Base-by-base conservation (phyloP, 2,329 filamentous ascomycete genomes). In the Diplodia seriata region DNA sequence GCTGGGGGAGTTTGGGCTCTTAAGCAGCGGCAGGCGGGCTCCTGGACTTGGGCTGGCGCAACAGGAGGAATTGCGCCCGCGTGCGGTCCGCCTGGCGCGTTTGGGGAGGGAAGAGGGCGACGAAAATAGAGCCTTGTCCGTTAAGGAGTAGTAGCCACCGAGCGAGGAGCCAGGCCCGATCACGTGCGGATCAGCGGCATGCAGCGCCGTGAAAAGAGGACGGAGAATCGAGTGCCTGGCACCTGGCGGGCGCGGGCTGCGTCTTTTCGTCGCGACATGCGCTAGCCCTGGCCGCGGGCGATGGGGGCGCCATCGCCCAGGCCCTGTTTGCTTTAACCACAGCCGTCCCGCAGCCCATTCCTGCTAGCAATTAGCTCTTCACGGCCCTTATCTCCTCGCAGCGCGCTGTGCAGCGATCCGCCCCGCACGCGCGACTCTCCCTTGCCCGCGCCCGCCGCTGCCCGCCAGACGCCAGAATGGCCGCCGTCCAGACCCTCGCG, bases 401-500 rank as follows among this genome's bases (percentile, higher is more conserved):
- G 43, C 43, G 43, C 43, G 43, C 43, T 47, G 43, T 47, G 43
- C 43, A 36, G 31, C 54, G 26, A 47, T 18, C 36, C 56, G 57
- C 57, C 20, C 51, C 47, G 55, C 65, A 51, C 36, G n/a, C 36
- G 15, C 33, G 18, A 8, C 14, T 12, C 40, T 59, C 12, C 14
- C 18, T 49, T 20, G 23, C 53, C 53, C 38, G 12, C 43, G n/a
- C n/a, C n/a, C 15, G 38, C 38, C 36, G 36, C 38, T 18, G 33
- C 57, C 38, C 15, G 36, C 54, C 54, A n/a, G n/a, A n/a, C 4
- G 36, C 68, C 71, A 73, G 69, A 70, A 86, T 86, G 83, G 76
- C 81, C 57, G 77, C 77, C 47, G 81, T 94, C 74, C 88, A 93
- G 79, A 89, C 86, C 2, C 80, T 97, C 68, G 75, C 83, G 53